These are phyloP conservation scores for Verticillium dahliae DNA, from an alignment of 2,329 filamentous ascomycete genomes.

Conservation along the genomic window DNA sequence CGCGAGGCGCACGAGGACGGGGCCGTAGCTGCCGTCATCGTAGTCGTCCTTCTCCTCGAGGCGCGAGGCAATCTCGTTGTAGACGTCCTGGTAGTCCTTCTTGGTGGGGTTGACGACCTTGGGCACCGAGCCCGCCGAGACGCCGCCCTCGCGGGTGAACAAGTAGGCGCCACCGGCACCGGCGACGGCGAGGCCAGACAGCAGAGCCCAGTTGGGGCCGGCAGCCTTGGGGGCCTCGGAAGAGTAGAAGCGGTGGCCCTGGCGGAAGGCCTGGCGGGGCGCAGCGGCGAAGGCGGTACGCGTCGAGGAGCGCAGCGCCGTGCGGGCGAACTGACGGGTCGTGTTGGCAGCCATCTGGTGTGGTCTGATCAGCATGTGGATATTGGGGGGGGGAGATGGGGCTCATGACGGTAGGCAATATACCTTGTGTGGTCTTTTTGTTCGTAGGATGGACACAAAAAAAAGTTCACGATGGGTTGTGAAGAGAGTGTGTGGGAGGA, in stretches of 20 bases:
- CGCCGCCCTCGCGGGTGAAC: slow-evolving; percentile 53
- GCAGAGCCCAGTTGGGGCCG: slow-evolving; percentile 44
- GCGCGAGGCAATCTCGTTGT: slow-evolving; percentile 73
- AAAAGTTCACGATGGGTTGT: slow-evolving; percentile 1
- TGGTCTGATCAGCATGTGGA: slow-evolving; percentile 1
- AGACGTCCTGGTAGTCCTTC: slow-evolving; percentile 92
- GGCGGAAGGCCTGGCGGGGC: slow-evolving; percentile 63
- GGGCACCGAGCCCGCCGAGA: slow-evolving; percentile 36
- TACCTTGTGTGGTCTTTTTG: slow-evolving; percentile 3
- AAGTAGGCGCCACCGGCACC: slow-evolving; percentile 60
- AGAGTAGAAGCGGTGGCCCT: slow-evolving; percentile 74
- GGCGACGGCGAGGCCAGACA: slow-evolving; percentile 51
- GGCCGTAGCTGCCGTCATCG: slow-evolving; percentile 93
- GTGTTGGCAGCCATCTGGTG: slow-evolving; percentile 35
- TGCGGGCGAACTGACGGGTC: slow-evolving; percentile 49
- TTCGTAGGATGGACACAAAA: background rate
- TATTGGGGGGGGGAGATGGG: background rate
- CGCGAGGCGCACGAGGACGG: slow-evolving; percentile 81
- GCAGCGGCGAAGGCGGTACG: slow-evolving; percentile 54
- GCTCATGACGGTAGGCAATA: slow-evolving; percentile 1
- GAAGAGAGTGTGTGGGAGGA: background rate
- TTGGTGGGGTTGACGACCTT: slow-evolving; percentile 60
- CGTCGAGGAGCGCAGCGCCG: slow-evolving; percentile 51
- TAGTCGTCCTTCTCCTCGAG: slow-evolving; percentile 91
- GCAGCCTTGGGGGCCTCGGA: slow-evolving; percentile 55